A percentile compares a stretch with the other conserved stretches of the same genome.
These are phyloP conservation scores for Trypanosoma theileri DNA, from an alignment of 208 protist genomes.

Conservation along the genomic window DNA sequence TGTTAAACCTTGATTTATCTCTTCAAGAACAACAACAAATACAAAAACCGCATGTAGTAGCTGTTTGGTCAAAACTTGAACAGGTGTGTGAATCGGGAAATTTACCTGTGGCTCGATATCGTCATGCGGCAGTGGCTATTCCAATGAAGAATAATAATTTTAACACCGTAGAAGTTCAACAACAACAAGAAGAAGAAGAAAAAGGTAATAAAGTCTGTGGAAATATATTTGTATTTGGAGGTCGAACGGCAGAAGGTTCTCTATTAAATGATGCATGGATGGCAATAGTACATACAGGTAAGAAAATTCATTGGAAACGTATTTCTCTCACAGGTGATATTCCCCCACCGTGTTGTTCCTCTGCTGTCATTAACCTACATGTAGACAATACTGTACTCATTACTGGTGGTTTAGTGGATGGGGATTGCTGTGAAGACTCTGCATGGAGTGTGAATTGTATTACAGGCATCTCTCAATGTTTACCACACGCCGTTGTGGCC, in stretches of 20 bases:
- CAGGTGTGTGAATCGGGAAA: background rate
- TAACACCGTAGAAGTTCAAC: background rate
- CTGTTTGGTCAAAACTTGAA: conserved; percentile 10
- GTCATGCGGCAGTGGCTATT: conserved; percentile 40
- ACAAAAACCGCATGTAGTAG: conserved; percentile 13
- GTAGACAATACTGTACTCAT: conserved; percentile 19
- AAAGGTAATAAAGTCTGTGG: background rate
- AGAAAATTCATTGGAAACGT: conserved; percentile 33
- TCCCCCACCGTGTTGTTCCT: conserved; percentile 52
- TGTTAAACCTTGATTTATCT: conserved; percentile 45
- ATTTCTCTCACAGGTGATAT: conserved; percentile 12
- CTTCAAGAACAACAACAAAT: background rate
- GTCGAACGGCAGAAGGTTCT: conserved; percentile 25
- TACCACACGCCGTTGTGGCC: conserved; percentile 8
- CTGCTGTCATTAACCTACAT: conserved; percentile 29
- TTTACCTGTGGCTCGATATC: conserved; percentile 37
- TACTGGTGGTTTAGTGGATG: conserved; percentile 28
- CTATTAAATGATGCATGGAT: conserved; percentile 47
- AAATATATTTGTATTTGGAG: conserved; percentile 61
- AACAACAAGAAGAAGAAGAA: background rate
- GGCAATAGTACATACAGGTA: conserved; percentile 16
- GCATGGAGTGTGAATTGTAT: conserved; percentile 30
- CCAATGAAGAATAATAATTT: background rate
- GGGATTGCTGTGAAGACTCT: conserved; percentile 10
- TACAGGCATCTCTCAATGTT: conserved; percentile 18